Conservation (phyloP, 2,329 filamentous ascomycete genomes). For the Fusarium chaquense region DNA sequence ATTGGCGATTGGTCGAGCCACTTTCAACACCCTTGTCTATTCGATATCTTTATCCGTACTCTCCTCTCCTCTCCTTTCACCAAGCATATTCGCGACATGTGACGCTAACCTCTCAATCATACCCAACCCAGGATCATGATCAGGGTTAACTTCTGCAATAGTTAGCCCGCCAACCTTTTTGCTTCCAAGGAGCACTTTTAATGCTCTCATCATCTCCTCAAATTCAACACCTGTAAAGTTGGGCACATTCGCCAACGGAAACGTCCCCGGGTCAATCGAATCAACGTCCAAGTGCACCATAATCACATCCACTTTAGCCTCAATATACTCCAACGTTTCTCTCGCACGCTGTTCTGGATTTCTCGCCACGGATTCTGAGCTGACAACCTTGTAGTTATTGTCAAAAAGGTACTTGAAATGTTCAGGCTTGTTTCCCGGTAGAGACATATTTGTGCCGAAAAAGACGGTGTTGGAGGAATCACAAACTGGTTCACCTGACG, state of each 20-base stretch:
- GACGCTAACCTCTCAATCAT: constrained; percentile 30
- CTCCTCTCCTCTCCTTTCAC: background rate
- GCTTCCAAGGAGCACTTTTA: constrained; percentile 18
- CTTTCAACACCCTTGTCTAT: background rate
- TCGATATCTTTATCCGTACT: background rate
- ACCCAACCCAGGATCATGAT: constrained; percentile 34
- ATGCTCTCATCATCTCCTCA: constrained; percentile 37
- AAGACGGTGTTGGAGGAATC: constrained; percentile 36
- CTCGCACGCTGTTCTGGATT: constrained; percentile 25
- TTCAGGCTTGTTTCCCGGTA: constrained; percentile 37
- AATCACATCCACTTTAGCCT: constrained; percentile 33
- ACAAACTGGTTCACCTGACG: constrained; percentile 34
- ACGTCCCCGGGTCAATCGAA: constrained; percentile 35
- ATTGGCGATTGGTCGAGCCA: background rate
- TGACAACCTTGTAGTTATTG: constrained; percentile 38
- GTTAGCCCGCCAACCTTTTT: constrained; percentile 26
- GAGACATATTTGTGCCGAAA: constrained; percentile 40
- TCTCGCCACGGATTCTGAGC: constrained; percentile 25
- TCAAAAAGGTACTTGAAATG: constrained; percentile 43
- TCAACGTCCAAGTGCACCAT: constrained; percentile 43
- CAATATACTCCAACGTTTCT: constrained; percentile 30
- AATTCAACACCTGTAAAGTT: constrained; percentile 41
- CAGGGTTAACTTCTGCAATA: constrained; percentile 41
- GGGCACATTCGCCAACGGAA: constrained; percentile 38
- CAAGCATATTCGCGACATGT: constrained; percentile 17